These are phyloP conservation scores for Petasospora rhodanensis DNA, from an alignment of 1,139 yeast species.

Conservation along the genomic window DNA sequence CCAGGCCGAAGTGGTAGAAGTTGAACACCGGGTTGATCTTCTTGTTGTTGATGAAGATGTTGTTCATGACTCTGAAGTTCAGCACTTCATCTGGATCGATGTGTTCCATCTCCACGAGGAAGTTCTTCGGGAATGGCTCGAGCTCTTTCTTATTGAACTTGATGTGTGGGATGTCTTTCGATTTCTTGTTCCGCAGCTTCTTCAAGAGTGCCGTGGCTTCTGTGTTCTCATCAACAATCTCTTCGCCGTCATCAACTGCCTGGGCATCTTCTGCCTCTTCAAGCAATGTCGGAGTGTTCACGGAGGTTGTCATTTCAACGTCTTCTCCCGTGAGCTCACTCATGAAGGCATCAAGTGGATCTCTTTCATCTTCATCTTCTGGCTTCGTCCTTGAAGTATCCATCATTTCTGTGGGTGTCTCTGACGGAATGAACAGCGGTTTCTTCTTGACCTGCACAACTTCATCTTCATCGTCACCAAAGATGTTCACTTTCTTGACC, in stretches of 20 bases:
- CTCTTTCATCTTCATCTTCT: conserved; percentile 9
- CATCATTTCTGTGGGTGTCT: no score
- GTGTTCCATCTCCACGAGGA: conserved; percentile 65
- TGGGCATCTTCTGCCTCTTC: conserved; percentile 16
- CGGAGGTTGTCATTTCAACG: not conserved
- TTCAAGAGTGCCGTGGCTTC: conserved; percentile 33
- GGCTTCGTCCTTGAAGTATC: conserved; percentile 8
- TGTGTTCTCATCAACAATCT: conserved; percentile 22
- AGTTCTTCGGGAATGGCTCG: conserved; percentile 54
- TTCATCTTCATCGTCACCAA: conserved; percentile 1
- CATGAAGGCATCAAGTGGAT: conserved; percentile 31
- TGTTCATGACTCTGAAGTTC: conserved; percentile 25
- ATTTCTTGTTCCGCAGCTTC: conserved; percentile 38
- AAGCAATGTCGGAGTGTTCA: not conserved
- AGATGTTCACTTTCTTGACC: conserved; percentile 9
- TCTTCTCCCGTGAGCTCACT: conserved; percentile 12
- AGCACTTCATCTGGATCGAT: conserved; percentile 25
- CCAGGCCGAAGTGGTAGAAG: conserved; percentile 83
- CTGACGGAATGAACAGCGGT: no score
- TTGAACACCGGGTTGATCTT: conserved; percentile 53
- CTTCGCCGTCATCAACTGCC: conserved; percentile 24
- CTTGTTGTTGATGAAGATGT: conserved; percentile 24
- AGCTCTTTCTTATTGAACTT: conserved; percentile 34
- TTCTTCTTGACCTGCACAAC: no score
- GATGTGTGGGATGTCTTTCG: conserved; percentile 19